Conservation (phyloP, 1,284 basidiomycete species). For the Gastroboletus turbinatus region DNA sequence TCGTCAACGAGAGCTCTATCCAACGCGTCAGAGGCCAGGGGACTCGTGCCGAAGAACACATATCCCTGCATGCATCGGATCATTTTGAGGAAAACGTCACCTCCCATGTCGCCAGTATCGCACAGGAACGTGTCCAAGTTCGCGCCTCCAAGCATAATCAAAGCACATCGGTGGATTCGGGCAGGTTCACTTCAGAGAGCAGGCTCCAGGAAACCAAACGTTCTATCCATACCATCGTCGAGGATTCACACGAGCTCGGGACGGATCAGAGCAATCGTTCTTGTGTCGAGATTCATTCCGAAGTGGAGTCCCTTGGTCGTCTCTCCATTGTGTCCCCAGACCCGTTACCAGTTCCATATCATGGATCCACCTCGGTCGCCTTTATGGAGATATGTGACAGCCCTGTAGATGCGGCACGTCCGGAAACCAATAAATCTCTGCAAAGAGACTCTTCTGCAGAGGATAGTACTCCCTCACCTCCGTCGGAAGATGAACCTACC, state of each 20-base stretch:
- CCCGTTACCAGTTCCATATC: constrained; percentile 36
- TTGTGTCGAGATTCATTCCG: constrained; percentile 19
- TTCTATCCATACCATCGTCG: constrained; percentile 31
- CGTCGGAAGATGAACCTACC: constrained; percentile 32
- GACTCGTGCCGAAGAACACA: constrained; percentile 21
- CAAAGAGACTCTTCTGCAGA: constrained; percentile 15
- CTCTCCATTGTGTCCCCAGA: constrained; percentile 32
- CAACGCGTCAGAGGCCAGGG: constrained; percentile 15
- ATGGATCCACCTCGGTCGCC: constrained; percentile 33
- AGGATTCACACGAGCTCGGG: constrained; percentile 26
- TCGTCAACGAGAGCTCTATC: constrained; percentile 6
- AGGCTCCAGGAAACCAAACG: constrained; percentile 23
- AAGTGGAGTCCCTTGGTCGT: constrained; percentile 25
- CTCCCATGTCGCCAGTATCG: constrained; percentile 2
- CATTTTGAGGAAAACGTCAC: constrained; percentile 15
- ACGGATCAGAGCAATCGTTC: constrained; percentile 16
- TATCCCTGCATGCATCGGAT: constrained; percentile 11
- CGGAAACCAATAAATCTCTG: constrained; percentile 9
- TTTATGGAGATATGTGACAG: constrained; percentile 38
- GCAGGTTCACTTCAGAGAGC: constrained; percentile 15
- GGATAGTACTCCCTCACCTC: constrained; percentile 30
- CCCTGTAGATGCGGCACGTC: constrained; percentile 21
- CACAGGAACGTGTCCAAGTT: constrained; percentile 19
- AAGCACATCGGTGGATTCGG: constrained; percentile 17
- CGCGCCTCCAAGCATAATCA: constrained; percentile 8